Conservation (phyloP, 2,329 filamentous ascomycete species). For the Volutella citrinella region DNA sequence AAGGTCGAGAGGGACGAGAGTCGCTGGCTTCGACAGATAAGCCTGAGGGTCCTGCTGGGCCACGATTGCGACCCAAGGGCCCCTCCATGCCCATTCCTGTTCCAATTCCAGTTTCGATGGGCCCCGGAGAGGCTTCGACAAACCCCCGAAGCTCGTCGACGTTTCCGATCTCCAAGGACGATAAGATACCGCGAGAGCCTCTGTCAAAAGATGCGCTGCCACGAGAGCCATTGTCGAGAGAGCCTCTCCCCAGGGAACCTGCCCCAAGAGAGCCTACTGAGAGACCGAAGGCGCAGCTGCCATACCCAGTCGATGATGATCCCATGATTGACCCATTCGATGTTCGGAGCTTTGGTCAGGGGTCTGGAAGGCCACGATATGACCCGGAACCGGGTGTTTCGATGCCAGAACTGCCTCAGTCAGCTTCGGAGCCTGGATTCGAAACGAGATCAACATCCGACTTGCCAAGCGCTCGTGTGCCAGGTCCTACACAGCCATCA, state of each 20-base stretch:
- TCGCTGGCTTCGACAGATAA: conserved; percentile 23
- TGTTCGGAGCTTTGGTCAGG: conserved; percentile 14
- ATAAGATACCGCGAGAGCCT: too few relatives aligned
- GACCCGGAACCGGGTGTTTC: conserved; percentile 17
- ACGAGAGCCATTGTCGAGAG: too few relatives aligned
- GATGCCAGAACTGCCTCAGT: conserved; percentile 23
- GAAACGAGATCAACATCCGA: conserved; percentile 17
- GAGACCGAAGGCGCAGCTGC: conserved; percentile 25
- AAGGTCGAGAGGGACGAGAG: conserved; percentile 29
- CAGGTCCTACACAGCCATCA: conserved; percentile 28
- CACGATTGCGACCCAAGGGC: conserved; percentile 34
- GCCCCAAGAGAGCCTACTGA: conserved; percentile 12
- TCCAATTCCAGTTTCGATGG: conserved; percentile 22
- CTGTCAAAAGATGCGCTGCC: too few relatives aligned
- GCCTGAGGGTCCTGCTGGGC: conserved; percentile 14
- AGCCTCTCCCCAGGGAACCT: too few relatives aligned
- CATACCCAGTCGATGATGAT: conserved; percentile 39
- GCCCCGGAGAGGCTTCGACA: conserved; percentile 12
- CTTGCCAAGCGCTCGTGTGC: too few relatives aligned
- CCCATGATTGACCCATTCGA: conserved; percentile 21
- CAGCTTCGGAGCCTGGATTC: conserved; percentile 21
- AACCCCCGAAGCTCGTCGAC: conserved; percentile 27
- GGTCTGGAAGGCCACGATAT: conserved; percentile 16
- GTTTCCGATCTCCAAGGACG: conserved; percentile 26
- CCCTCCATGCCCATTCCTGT: conserved; percentile 33